Conservation (phyloP, 2,329 filamentous ascomycete genomes). For the Penicillium thymicola region DNA sequence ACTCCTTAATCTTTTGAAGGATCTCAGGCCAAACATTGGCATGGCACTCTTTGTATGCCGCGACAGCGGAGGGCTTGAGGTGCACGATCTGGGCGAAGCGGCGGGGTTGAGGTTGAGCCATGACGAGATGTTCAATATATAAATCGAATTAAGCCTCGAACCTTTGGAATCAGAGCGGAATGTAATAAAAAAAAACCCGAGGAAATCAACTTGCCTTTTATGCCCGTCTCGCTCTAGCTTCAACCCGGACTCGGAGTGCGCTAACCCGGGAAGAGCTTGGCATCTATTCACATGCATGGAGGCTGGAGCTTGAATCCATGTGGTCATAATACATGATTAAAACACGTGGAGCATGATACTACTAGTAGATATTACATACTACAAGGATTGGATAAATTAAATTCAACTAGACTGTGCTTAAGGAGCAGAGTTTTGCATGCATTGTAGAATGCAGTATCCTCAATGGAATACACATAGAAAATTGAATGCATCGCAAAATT, state of each 20-base stretch:
- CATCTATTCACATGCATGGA: background rate
- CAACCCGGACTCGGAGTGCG: conserved; percentile 22
- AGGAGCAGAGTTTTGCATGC: too few relatives aligned
- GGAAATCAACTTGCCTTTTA: background rate
- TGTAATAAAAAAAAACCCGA: background rate
- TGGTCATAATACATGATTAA: background rate
- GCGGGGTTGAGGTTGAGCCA: conserved; percentile 23
- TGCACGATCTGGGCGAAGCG: conserved; percentile 70
- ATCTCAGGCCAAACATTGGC: conserved; percentile 75
- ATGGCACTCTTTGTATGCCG: conserved; percentile 71
- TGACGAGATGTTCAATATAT: background rate
- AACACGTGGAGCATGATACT: background rate
- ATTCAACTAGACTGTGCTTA: too few relatives aligned
- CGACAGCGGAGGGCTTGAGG: conserved; percentile 63
- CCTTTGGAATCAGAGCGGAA: background rate
- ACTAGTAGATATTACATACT: background rate
- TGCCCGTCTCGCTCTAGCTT: conserved; percentile 17
- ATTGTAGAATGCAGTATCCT: too few relatives aligned
- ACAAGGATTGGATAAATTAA: background rate
- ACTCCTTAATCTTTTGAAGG: conserved; percentile 69
- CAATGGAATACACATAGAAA: background rate
- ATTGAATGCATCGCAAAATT: background rate
- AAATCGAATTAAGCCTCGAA: background rate
- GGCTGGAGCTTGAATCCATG: background rate
- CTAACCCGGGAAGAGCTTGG: conserved; percentile 24